A percentile compares a stretch with the other conserved stretches of the same genome.
Evolutionary conservation across 2,329 filamentous ascomycete genomes (phyloP).

Genomic region (Penicillium digitatum): DNA sequence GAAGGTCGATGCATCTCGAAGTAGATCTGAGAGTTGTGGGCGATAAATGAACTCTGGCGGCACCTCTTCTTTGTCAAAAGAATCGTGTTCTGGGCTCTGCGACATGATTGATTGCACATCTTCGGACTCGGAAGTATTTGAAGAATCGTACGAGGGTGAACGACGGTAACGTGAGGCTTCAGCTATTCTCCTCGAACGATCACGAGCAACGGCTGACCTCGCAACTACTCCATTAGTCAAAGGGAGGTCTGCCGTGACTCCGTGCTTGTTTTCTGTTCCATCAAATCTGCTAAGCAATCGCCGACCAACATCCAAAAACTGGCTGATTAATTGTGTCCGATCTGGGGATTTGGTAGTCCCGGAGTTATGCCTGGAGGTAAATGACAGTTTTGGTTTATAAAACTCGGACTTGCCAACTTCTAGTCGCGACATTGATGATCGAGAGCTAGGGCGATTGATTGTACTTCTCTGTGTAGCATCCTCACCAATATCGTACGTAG

Average conservation of each 20-base stretch:
- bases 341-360: constrained; percentile 26
- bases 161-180: constrained; percentile 18
- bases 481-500: constrained; percentile 49
- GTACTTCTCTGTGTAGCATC: constrained; percentile 48
- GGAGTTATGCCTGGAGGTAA: constrained; percentile 11
- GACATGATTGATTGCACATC: constrained; percentile 20
- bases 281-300: constrained; percentile 35
- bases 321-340: constrained; percentile 37
- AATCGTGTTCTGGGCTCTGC: constrained; percentile 22
- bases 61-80: constrained; percentile 27
- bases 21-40: constrained; percentile 50
- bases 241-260: constrained; percentile 9
- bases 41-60: constrained; percentile 44
- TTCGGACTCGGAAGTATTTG: constrained; percentile 22
- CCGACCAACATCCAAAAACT: constrained; percentile 40
- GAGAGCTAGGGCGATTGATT: constrained; percentile 39
- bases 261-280: constrained; percentile 20
- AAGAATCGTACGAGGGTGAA: constrained; percentile 20
- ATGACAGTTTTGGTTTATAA: constrained; percentile 19
- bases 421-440: constrained; percentile 44
- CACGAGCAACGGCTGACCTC: constrained; percentile 29
- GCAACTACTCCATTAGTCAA: constrained; percentile 28
- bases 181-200: constrained; percentile 29
- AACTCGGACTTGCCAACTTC: constrained; percentile 38
- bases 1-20: constrained; percentile 50